phyloP scores from a whole-genome alignment of 2,329 filamentous ascomycete genomes.

The Fusarium incarnatum region DNA sequence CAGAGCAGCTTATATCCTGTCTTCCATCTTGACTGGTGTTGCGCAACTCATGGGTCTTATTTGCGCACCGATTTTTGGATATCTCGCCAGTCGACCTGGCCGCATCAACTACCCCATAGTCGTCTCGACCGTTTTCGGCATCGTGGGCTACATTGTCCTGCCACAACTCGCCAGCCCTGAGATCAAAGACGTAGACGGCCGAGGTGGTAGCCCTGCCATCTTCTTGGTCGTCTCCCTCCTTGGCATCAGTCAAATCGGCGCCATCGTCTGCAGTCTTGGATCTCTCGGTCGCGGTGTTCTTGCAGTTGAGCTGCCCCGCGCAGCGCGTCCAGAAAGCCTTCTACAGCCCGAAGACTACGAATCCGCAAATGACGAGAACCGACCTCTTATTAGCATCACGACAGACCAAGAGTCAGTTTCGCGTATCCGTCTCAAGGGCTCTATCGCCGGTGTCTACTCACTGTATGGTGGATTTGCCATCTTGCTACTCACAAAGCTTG shows the following conservation, averaged over 20 bases:
- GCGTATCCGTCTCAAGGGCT: conserved; percentile 81
- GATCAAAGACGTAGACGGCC: conserved; percentile 69
- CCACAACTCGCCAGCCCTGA: conserved; percentile 83
- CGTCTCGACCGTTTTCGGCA: conserved; percentile 76
- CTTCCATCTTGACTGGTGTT: conserved; percentile 87
- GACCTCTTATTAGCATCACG: conserved; percentile 53
- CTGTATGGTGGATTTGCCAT: conserved; percentile 92
- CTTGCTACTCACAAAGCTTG: conserved; percentile 88
- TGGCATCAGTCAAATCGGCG: conserved; percentile 93
- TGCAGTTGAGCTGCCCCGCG: conserved; percentile 56
- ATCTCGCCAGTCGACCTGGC: conserved; percentile 75
- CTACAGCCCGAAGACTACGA: conserved; percentile 55
- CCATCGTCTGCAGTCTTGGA: conserved; percentile 95
- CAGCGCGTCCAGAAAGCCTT: conserved; percentile 39
- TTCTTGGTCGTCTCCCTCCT: conserved; percentile 83
- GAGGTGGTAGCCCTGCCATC: conserved; percentile 75
- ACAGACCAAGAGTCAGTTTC: conserved; percentile 54
- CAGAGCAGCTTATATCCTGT: conserved; percentile 85
- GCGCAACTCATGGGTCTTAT: conserved; percentile 89
- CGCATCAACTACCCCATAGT: conserved; percentile 80
- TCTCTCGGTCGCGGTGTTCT: conserved; percentile 86
- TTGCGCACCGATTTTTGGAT: conserved; percentile 88
- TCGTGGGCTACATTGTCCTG: conserved; percentile 82
- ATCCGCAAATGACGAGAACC: conserved; percentile 54
- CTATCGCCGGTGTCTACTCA: conserved; percentile 94